Evolutionary conservation across 306 rosid species (phyloP).

Genomic region (Canavalia gladiata): DNA sequence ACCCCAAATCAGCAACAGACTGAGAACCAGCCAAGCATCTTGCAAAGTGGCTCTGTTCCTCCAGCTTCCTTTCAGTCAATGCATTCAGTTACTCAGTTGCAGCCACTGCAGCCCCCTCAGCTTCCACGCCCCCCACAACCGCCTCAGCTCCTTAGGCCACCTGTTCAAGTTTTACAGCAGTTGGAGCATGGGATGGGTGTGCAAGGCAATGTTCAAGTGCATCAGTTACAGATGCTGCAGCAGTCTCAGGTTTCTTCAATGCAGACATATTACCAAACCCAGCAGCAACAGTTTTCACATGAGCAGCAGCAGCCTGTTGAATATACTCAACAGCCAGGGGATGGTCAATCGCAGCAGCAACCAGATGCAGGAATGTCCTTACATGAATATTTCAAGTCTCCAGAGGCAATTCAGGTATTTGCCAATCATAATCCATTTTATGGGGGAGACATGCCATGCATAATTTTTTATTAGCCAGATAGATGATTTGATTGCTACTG

Average conservation of each 20-base stretch:
- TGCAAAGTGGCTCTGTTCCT: constrained; percentile 71
- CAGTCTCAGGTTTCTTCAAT: constrained; percentile 80
- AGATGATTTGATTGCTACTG: constrained; percentile 19
- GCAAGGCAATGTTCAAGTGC: constrained; percentile 70
- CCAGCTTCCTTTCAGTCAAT: constrained; percentile 71
- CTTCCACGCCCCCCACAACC: constrained; percentile 94
- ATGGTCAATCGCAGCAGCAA: constrained; percentile 64
- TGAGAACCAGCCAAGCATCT: constrained; percentile 67
- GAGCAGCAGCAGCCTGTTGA: constrained; percentile 70
- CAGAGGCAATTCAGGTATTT: constrained; percentile 95
- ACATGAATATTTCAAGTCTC: constrained; percentile 91
- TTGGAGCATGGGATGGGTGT: constrained; percentile 71
- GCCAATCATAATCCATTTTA: not conserved
- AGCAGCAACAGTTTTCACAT: constrained; percentile 52
- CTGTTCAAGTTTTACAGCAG: constrained; percentile 78
- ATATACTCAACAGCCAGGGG: constrained; percentile 64
- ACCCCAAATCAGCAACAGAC: constrained; percentile 75
- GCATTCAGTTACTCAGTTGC: constrained; percentile 84
- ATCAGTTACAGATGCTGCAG: constrained; percentile 75
- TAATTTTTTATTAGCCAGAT: constrained; percentile 3
- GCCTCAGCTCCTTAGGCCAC: constrained; percentile 94
- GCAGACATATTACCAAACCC: constrained; percentile 73
- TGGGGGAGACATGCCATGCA: not conserved
- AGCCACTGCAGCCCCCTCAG: constrained; percentile 98
- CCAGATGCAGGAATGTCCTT: constrained; percentile 82